Evolutionary conservation across 2,329 filamentous ascomycete genomes (phyloP).

Genomic region (Sporothrix mexicana): DNA sequence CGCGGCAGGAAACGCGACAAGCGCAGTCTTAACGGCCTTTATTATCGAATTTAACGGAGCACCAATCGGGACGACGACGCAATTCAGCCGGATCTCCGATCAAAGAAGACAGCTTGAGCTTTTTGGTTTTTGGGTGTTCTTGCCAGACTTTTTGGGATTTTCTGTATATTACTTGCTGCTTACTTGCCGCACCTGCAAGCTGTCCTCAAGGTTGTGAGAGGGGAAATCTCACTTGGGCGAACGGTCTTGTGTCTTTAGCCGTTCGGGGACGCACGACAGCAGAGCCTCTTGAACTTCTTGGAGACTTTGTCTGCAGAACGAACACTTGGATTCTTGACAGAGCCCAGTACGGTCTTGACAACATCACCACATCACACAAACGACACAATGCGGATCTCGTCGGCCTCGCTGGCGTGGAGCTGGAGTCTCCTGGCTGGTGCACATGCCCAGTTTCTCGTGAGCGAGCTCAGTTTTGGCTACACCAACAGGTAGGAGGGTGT

Average conservation of each 20-base stretch:
- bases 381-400: slow-evolving; percentile 35
- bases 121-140: background rate
- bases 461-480: slow-evolving; percentile 79
- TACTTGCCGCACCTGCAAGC: slow-evolving; percentile 35
- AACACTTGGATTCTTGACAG: background rate
- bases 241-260: slow-evolving; percentile 6
- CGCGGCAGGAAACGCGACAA: slow-evolving; percentile 16
- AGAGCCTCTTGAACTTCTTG: slow-evolving; percentile 1
- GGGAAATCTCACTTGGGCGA: background rate
- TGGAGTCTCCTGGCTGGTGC: slow-evolving; percentile 45
- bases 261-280: background rate
- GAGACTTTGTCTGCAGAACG: background rate
- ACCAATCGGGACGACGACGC: slow-evolving; percentile 1
- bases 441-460: slow-evolving; percentile 70
- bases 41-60: slow-evolving; percentile 22
- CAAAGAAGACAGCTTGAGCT: slow-evolving; percentile 28
- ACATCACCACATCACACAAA: background rate
- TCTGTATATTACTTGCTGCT: background rate
- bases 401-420: slow-evolving; percentile 36
- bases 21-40: background rate
- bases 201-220: slow-evolving; percentile 34
- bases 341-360: background rate
- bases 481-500: slow-evolving; percentile 58
- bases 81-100: slow-evolving; percentile 31
- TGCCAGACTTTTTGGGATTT: background rate